phyloP scores from a whole-genome alignment of 129 eudicot genomes.

The Flaveria linearis region DNA sequence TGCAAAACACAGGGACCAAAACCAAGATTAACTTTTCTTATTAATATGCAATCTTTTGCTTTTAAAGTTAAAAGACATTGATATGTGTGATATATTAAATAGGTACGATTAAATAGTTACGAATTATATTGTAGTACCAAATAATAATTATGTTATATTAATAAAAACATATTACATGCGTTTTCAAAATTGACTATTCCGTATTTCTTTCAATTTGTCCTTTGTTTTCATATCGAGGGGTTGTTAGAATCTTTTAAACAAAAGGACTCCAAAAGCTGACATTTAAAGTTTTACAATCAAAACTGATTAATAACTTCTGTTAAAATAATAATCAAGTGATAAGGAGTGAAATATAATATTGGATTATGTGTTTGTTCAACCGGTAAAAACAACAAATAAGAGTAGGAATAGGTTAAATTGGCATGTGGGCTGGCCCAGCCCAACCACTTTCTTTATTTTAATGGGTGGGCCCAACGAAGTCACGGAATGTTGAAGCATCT shows the following conservation, averaged over 20 bases:
- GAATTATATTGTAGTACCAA: no score
- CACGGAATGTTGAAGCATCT: constrained; percentile 36
- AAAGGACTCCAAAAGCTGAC: constrained; percentile 7
- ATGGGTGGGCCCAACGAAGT: constrained; percentile 15
- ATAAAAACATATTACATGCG: no score
- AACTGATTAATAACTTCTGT: background rate
- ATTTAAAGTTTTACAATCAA: constrained; percentile 1
- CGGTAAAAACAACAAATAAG: constrained; percentile 15
- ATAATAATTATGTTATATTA: no score
- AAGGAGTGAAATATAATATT: background rate
- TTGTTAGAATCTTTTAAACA: constrained; percentile 13
- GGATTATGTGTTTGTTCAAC: background rate
- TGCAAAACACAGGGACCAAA: no score
- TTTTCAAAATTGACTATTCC: no score
- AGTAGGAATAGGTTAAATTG: constrained; percentile 24
- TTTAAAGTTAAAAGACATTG: no score
- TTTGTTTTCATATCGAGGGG: background rate
- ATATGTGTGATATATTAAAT: no score
- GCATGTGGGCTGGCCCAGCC: constrained; percentile 31
- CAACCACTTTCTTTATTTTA: constrained; percentile 24
- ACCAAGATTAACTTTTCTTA: no score
- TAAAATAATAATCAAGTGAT: background rate
- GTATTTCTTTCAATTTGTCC: background rate
- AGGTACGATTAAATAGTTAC: no score
- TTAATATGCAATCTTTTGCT: no score